phyloP scores from a whole-genome alignment of 169 alveolate species.

The Babesia sp. region DNA sequence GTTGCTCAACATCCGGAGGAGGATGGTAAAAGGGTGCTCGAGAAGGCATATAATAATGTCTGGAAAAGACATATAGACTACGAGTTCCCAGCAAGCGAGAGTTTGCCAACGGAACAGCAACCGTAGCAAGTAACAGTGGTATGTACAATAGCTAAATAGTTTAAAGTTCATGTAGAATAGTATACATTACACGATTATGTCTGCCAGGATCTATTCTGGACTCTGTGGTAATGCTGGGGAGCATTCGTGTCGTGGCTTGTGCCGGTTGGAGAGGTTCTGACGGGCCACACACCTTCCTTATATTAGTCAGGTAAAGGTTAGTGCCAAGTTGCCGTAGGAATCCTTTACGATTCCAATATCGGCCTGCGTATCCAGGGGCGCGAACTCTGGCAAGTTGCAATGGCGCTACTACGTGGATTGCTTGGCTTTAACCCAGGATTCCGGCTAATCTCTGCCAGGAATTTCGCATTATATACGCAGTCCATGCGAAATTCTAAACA shows the following conservation, averaged over 20 bases:
- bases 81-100: constrained; percentile 10
- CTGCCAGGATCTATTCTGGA: no score
- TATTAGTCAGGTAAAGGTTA: background rate
- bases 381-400: background rate
- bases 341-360: background rate
- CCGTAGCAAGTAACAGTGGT: no score
- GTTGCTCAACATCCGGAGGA: constrained; percentile 19
- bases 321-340: background rate
- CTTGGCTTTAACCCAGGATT: background rate
- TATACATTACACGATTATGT: no score
- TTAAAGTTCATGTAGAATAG: no score
- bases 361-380: background rate
- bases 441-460: background rate
- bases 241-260: background rate
- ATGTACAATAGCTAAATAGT: no score
- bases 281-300: background rate
- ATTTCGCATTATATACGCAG: background rate
- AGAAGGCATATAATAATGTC: constrained; percentile 38
- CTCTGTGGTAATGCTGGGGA: no score
- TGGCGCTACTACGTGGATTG: background rate
- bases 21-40: constrained; percentile 42
- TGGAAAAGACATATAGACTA: constrained; percentile 54
- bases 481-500: background rate
- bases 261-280: background rate
- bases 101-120: background rate